Percentiles rank a stretch among this genome's conserved stretches.
phyloP scores from a whole-genome alignment of 352 stramenopile species.

The Phytophthora macrochlamydospora region DNA sequence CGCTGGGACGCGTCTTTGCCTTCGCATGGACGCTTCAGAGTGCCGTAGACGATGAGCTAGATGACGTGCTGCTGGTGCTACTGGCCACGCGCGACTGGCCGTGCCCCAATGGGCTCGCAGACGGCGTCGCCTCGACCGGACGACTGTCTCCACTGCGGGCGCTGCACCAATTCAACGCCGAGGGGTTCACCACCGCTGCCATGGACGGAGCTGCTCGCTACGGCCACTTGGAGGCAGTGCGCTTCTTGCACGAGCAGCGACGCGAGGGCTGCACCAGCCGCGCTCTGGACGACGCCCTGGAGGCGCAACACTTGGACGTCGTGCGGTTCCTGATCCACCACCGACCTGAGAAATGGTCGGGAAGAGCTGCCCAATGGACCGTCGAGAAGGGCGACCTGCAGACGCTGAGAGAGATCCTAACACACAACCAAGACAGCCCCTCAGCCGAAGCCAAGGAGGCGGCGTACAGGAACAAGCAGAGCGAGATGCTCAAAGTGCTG shows the following conservation, averaged over 20 bases:
- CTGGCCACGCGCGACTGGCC: slow-evolving; percentile 34
- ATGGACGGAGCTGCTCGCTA: slow-evolving; percentile 48
- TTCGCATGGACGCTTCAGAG: slow-evolving; percentile 48
- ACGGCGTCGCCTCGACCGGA: slow-evolving; percentile 38
- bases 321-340: slow-evolving; percentile 57
- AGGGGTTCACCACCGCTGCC: slow-evolving; percentile 39
- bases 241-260: slow-evolving; percentile 54
- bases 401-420: slow-evolving; percentile 38
- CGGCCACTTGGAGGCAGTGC: slow-evolving; percentile 48
- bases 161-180: slow-evolving; percentile 37
- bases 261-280: slow-evolving; percentile 48
- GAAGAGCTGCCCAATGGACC: slow-evolving; percentile 40
- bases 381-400: slow-evolving; percentile 41
- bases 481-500: slow-evolving; percentile 55
- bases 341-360: slow-evolving; percentile 49
- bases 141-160: slow-evolving; percentile 46
- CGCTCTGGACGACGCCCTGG: slow-evolving; percentile 41
- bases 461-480: slow-evolving; percentile 45
- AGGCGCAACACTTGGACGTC: slow-evolving; percentile 35
- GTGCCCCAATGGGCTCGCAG: slow-evolving; percentile 34
- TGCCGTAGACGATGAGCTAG: slow-evolving; percentile 31
- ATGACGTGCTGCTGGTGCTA: slow-evolving; percentile 45
- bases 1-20: slow-evolving; percentile 46
- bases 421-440: slow-evolving; percentile 31
- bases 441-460: slow-evolving; percentile 52